Base-by-base conservation (phyloP, 805 yeast species). In the Lipomyces kockii region DNA sequence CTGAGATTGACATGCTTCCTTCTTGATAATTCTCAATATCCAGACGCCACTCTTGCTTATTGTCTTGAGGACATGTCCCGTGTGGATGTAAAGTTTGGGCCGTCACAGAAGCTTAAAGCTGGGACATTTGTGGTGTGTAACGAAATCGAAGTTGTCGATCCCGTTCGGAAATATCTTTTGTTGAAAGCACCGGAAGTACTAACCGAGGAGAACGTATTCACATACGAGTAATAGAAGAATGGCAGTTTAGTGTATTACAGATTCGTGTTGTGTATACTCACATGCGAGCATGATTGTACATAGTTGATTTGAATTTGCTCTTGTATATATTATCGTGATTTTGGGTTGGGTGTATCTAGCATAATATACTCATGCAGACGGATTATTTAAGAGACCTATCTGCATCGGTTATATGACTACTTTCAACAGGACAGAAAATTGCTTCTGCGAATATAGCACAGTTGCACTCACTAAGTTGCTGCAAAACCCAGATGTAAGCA, bases 121-220 rank as follows among this genome's bases (percentile, higher is more conserved):
- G 72, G 72, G 3, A 55, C 56, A 4, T 66, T 55, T n/a, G 71
- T 70, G 2, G 75, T 72, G 7, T 73, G 74, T 14, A 61, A 63
- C 39, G 77, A 68, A 37, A 43, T 69, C 25, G 69, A 67, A 55
- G n/a, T 12, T 12, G 53, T 60, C 25, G 61, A 58, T 57, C n/a
- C 46, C 5, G 27, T 49, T 22, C 58, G 20, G 4, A 27, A 37
- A 32, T 29, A 34, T 12, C 29, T 63, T 56, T 52, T 63, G 9
- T n/a, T 66, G 52, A 25, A 39, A 7, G 67, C 56, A 20, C 65
- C 67, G 22, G 43, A 25, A 2, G 27, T 22, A 20, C 51, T 61
- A 25, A 58, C 58, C 17, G 11, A 12, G 12, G 57, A 35, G 17
- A 62, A 37, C 53, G 55, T n/a, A 35, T 65, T 58, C 46, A 52